phyloP scores from a whole-genome alignment of 495 filamentous ascomycete genomes.

The Cenococcum geophilum region DNA sequence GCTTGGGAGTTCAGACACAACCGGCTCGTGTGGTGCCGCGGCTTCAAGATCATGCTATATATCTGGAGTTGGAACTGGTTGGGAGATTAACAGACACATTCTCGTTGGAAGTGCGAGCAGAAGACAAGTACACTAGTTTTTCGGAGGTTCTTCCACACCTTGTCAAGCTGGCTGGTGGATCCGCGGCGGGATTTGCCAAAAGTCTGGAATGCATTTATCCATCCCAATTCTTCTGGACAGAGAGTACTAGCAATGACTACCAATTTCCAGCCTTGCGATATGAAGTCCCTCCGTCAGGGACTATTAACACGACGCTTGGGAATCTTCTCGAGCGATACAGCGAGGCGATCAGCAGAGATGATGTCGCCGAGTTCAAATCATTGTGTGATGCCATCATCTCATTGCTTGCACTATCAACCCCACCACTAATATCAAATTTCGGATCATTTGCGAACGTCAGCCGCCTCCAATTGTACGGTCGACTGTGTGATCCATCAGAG shows the following conservation, averaged over 20 bases:
- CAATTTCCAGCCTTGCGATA: background rate
- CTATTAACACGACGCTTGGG: background rate
- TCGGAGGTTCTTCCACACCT: background rate
- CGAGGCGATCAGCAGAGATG: background rate
- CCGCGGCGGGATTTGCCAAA: background rate
- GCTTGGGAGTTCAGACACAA: conserved; percentile 4
- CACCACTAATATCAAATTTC: background rate
- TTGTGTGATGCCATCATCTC: background rate
- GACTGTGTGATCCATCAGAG: conserved; percentile 4
- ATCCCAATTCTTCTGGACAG: conserved; percentile 2
- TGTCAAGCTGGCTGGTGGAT: background rate
- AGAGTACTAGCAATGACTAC: background rate
- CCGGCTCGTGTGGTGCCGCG: conserved; percentile 1
- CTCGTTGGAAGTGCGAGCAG: background rate
- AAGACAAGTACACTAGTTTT: background rate
- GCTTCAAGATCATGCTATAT: background rate
- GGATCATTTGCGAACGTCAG: background rate
- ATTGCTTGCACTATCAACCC: conserved; percentile 1
- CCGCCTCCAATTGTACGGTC: conserved; percentile 2
- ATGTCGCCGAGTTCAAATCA: background rate
- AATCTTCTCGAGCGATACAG: conserved; percentile 1
- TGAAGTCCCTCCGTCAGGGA: background rate
- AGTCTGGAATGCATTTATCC: conserved; percentile 4
- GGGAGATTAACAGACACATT: background rate
- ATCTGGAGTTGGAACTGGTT: conserved; percentile 1